Evolutionary conservation across 768 basidiomycete genomes (phyloP).

Genomic region (Pleurotus eryngii): DNA sequence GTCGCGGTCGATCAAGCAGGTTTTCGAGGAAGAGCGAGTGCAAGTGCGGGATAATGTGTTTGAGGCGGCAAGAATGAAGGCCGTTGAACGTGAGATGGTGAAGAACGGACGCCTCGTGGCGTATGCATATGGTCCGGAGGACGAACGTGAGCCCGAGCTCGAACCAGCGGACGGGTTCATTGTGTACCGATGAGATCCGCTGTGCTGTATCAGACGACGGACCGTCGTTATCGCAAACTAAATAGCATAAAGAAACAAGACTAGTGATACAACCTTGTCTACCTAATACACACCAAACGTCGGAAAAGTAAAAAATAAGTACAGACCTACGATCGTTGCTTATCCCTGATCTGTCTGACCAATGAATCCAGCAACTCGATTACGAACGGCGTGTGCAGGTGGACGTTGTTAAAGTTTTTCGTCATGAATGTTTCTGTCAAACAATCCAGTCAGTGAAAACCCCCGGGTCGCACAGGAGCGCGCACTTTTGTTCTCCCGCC

Average conservation of each 20-base stretch:
- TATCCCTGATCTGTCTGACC: background rate
- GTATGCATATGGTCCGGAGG: background rate
- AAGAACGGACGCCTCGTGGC: background rate
- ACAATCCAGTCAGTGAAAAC: background rate
- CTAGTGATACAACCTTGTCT: no score
- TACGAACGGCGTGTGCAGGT: background rate
- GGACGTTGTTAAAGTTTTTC: conserved; percentile 1
- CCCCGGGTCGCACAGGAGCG: background rate
- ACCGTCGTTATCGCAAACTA: no score
- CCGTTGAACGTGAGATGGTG: background rate
- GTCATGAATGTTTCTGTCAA: background rate
- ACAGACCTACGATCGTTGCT: no score
- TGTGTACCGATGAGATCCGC: no score
- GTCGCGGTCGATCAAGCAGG: background rate
- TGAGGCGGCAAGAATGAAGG: background rate
- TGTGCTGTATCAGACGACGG: no score
- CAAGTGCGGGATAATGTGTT: background rate
- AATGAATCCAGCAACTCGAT: background rate
- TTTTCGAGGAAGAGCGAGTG: background rate
- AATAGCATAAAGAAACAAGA: no score
- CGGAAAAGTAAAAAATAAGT: no score
- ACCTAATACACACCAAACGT: no score
- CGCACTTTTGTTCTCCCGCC: conserved; percentile 1
- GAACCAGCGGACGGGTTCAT: no score
- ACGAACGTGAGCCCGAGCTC: conserved; percentile 18